Base-by-base conservation (phyloP, 225 moss, liverwort and hornwort genomes). In the Antitrichia curtipendula region DNA sequence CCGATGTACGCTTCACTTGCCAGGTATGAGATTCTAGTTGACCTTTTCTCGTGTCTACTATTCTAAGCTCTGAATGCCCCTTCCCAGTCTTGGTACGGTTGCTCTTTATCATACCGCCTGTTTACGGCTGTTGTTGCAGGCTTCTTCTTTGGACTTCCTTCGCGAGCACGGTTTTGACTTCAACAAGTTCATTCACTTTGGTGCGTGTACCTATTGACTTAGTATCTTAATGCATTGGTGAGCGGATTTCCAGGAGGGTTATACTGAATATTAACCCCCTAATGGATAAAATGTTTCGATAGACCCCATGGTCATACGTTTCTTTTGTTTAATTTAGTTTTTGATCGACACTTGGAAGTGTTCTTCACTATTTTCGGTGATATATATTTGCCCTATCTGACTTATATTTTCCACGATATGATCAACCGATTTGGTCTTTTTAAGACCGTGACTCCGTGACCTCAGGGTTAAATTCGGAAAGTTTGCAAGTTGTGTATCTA, bases 61-160 rank as follows among this genome's bases (percentile, higher is more conserved):
- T 85, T 75, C 53, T 43, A 21, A 83, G 80, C 41, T 90, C 31
- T 79, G 80, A 25, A 80, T 41, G 28, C 54, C 29, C 29, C 47
- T 64, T n/a, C 63, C 18, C 38, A 23, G 68, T 78, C 71, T 59
- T 81, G 63, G 70, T 40, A 58, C 88, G n/a, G 62, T 82, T 79
- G 49, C 86, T 66, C 83, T 85, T 43, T 87, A 74, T 83, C 40
- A 58, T 50, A 83, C 43, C 36, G 59, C 75, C 81, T 52, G 53
- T 75, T 81, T 80, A 49, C 74, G 88, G 76, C 59, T 88, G 58
- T 84, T 94, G 38, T 81, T 85, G 70, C 94, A 98, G 93, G 95
- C 98, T 63, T 90, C 92, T n/a, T 98, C 97, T 69, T 91, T 98
- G 92, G 97, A 96, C 91, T 98, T 98, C 84, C 92, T 98, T 83